phyloP scores from a whole-genome alignment of 202 grass and related monocot species.

The Digitaria exilis region DNA sequence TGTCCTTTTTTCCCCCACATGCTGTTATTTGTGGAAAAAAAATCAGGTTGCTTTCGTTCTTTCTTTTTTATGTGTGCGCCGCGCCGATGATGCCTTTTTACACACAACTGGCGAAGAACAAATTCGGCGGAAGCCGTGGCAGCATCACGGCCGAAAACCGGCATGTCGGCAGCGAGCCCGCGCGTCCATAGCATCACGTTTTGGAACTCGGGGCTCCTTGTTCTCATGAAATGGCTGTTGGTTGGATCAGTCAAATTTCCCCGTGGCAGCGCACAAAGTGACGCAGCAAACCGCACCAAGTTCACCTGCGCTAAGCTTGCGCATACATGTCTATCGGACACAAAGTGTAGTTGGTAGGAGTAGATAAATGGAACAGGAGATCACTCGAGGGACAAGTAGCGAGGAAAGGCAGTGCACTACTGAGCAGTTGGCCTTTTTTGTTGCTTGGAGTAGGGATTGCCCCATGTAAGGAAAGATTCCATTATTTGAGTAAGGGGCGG shows the following conservation, averaged over 20 bases:
- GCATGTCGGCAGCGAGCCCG: slow-evolving; percentile 49
- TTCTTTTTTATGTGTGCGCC: background rate
- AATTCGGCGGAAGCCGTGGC: background rate
- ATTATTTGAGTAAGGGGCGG: background rate
- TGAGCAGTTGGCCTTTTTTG: slow-evolving; percentile 32
- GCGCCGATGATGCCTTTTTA: slow-evolving; percentile 28
- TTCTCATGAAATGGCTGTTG: slow-evolving; percentile 5
- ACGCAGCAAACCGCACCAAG: background rate
- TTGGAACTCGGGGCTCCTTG: background rate
- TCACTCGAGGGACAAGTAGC: background rate
- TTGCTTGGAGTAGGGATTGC: slow-evolving; percentile 38
- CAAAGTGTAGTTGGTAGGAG: background rate
- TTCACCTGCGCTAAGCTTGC: background rate
- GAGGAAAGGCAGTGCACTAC: background rate
- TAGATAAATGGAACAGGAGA: background rate
- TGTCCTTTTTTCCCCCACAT: slow-evolving; percentile 26
- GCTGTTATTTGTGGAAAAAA: background rate
- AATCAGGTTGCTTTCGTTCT: background rate
- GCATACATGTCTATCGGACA: background rate
- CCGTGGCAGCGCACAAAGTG: background rate
- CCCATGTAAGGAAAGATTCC: slow-evolving; percentile 42
- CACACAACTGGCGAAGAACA: background rate
- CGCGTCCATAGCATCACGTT: background rate
- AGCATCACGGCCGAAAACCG: slow-evolving; percentile 12
- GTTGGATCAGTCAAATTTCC: background rate